A percentile compares a stretch with the other conserved stretches of the same genome.
These are phyloP conservation scores for Mortierella sp. DNA, from an alignment of 371 early-diverging fungal genomes.

Conservation along the genomic window DNA sequence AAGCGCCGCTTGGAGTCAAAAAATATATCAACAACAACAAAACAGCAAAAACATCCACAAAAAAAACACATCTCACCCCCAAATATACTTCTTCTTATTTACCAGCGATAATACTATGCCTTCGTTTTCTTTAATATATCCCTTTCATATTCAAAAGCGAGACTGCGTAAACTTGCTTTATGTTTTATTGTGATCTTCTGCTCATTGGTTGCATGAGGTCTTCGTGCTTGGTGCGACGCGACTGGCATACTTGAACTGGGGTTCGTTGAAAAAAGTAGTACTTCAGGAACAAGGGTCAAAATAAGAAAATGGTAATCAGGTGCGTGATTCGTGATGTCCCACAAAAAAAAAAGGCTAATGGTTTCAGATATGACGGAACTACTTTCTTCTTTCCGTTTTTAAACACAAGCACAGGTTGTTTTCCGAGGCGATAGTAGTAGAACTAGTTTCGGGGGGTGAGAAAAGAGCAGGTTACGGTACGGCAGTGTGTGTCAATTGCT, in stretches of 20 bases:
- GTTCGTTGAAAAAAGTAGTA: background rate
- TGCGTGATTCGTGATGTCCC: too few relatives aligned
- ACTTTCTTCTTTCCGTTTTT: too few relatives aligned
- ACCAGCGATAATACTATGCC: background rate
- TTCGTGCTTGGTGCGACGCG: background rate
- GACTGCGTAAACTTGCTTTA: background rate
- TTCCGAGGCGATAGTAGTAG: too few relatives aligned
- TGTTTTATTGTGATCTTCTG: background rate
- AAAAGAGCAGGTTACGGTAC: too few relatives aligned
- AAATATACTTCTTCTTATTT: conserved; percentile 4
- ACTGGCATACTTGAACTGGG: background rate
- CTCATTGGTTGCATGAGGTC: background rate
- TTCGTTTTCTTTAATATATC: conserved; percentile 10
- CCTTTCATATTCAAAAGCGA: background rate
- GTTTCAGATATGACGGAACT: too few relatives aligned
- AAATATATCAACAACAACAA: background rate
- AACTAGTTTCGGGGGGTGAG: too few relatives aligned
- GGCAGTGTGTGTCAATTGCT: too few relatives aligned
- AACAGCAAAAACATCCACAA: background rate
- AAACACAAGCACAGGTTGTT: too few relatives aligned
- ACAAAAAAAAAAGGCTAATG: too few relatives aligned
- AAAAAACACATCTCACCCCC: background rate
- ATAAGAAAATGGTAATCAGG: too few relatives aligned
- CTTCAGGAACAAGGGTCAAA: background rate
- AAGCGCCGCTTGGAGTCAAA: background rate